Base-by-base conservation (phyloP, 345 rosid genomes). In the Tarenaya hassleriana region DNA sequence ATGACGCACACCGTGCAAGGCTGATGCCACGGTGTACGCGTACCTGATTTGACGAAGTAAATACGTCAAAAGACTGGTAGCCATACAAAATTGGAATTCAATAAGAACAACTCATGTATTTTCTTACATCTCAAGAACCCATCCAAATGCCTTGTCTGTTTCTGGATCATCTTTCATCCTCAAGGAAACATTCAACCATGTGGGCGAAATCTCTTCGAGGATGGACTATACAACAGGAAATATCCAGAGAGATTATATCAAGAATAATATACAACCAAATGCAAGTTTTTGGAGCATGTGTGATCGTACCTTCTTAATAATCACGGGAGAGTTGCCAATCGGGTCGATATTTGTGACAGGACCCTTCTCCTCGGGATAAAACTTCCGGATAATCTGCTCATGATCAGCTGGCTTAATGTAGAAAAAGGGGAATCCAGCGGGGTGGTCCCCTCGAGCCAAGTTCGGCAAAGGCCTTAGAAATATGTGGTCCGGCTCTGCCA, bases 51-150 rank as follows among this genome's bases (percentile, higher is more conserved):
- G 29, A 24, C 2, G 29, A 24, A 24, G 3, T 24, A 24, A n/a
- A 24, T 24, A 24, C 29, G 29, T 24, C 29, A 24, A 24, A n/a
- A 5, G 29, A 24, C 2, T 24, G 29, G 29, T 24, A 24, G 29
- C 29, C 29, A 24, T 24, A 24, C 29, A 24, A n/a, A n/a, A 24
- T 24, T 24, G 2, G 5, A 2, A 5, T 24, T 2, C 29, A 2
- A 24, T 24, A 24, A 2, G 29, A 24, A 24, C 2, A 24, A 24
- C 29, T 24, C 29, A 24, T 2, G 29, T 8, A 43, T 14, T 39
- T n/a, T 62, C 89, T 75, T 60, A 82, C 89, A 84, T 84, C 77
- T 84, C 94, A 43, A 79, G 73, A 50, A 84, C 94, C 94, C 94
- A 84, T 64, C 94, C 94, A 72, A 82, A 84, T 41, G 75, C 84